Evolutionary conservation across 371 early-diverging fungal species (phyloP).

Genomic region (Entomophthora muscae): DNA sequence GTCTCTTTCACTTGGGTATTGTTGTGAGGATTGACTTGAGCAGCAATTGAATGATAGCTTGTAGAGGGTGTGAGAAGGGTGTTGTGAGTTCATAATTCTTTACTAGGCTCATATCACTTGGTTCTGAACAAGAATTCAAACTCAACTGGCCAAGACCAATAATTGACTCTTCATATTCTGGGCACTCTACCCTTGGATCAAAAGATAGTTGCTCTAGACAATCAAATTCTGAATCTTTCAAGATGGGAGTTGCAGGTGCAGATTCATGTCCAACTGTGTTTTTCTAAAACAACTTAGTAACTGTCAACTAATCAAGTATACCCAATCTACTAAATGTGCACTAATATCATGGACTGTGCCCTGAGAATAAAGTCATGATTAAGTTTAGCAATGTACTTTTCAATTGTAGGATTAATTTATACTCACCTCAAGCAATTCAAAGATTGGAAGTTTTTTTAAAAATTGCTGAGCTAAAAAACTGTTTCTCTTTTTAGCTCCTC

Average conservation of each 20-base stretch:
- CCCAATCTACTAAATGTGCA: background rate
- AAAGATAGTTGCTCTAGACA: background rate
- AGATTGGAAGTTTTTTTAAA: background rate
- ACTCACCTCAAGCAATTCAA: background rate
- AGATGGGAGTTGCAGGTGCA: background rate
- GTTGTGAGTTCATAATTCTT: background rate
- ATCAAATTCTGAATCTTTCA: background rate
- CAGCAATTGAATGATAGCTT: background rate
- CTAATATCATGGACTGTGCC: background rate
- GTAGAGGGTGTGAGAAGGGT: background rate
- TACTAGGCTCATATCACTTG: background rate
- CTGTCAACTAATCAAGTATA: background rate
- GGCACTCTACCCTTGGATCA: background rate
- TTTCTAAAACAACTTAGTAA: background rate
- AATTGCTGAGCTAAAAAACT: background rate
- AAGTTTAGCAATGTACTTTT: too few relatives aligned
- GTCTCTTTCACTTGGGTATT: background rate
- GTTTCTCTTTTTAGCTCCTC: background rate
- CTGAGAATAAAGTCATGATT: background rate
- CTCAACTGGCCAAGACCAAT: background rate
- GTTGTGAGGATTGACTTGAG: background rate
- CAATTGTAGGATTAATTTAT: background rate
- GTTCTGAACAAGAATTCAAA: too few relatives aligned
- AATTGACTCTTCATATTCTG: background rate
- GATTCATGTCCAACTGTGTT: background rate